Conservation (phyloP, 2,329 filamentous ascomycete species). For the Tolypocladium pustulatum region DNA sequence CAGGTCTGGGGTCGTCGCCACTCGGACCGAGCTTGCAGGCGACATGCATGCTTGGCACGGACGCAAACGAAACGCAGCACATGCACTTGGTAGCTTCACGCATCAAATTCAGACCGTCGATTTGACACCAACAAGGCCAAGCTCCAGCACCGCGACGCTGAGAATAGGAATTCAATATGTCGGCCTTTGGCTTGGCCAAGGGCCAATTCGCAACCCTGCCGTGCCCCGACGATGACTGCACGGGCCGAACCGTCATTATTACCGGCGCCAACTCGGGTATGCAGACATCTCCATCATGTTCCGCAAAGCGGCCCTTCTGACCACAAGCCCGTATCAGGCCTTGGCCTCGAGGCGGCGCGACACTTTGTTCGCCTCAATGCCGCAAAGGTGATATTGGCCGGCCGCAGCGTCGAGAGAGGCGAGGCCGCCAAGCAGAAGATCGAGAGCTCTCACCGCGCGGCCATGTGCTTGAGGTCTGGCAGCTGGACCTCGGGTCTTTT, state of each 20-base stretch:
- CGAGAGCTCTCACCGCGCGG: slow-evolving; percentile 11
- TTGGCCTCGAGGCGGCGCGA: slow-evolving; percentile 30
- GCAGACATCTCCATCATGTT: background rate
- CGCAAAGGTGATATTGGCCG: slow-evolving; percentile 30
- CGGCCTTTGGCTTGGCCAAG: background rate
- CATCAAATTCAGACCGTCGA: background rate
- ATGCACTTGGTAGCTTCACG: background rate
- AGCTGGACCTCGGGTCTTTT: slow-evolving; percentile 30
- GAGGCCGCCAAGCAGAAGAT: slow-evolving; percentile 27
- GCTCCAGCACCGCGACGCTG: background rate
- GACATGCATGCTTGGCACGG: background rate
- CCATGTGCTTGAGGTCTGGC: slow-evolving; percentile 29
- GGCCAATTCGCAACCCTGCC: slow-evolving; percentile 15
- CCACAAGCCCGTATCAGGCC: slow-evolving; percentile 11
- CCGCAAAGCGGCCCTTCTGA: background rate
- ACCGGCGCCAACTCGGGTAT: slow-evolving; percentile 30
- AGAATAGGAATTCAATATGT: background rate
- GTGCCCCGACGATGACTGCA: slow-evolving; percentile 20
- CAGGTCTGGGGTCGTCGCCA: background rate
- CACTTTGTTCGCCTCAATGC: slow-evolving; percentile 29
- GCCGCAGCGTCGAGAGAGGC: slow-evolving; percentile 27
- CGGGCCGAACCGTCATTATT: slow-evolving; percentile 26
- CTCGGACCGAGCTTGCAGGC: background rate
- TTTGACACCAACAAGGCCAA: background rate
- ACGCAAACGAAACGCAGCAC: background rate